Evolutionary conservation across 1,284 basidiomycete genomes (phyloP), one percentile per base, ranked within the genome.

Genomic region (Cryptococcus sp.): DNA sequence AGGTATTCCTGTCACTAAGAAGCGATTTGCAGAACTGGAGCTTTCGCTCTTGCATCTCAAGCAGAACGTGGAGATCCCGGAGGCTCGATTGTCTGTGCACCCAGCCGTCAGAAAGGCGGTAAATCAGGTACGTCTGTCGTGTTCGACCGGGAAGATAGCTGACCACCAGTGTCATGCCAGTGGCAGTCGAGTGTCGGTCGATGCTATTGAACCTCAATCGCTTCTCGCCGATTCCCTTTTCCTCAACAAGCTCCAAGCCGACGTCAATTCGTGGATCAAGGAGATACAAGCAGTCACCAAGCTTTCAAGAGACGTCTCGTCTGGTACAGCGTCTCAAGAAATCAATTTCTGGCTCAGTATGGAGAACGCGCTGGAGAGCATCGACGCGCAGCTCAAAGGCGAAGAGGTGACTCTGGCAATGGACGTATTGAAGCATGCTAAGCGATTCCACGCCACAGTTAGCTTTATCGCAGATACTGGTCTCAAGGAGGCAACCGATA

Each of bases 191-290:
- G 69, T 74, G n/a, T 66, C 70, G 7, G 63, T 75, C 44, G 73
- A 75, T 45, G 68, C 67, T 7, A 68, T 77, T 21, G 66, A 73
- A 45, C 75, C 76, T 1, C 55, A 66, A 7, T 48, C 60, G 1
- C 67, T 77, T 39, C 81, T 98, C 23, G 84, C 84, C 61, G 94
- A 98, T 76, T 87, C 86, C 46, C 79, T 85, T 1, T 98, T 99
- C 78, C 84, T 98, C 50, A 98, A 98, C 73, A 85, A 87, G 34
- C 82, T 99, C 2, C 94, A 98, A 66, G 82, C 83, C 13, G 89
- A 98, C 61, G 94, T 98, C 64, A 98, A 98, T 73, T 82, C 84
- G 18, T 99, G 94, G 96, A 96, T 98, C 77, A 97, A 97, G 76
- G 88, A 92, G 52, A 94, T 98, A 48, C 94, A 98, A 75, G 85